Base-by-base conservation (phyloP, 1,284 basidiomycete species). In the Malassezia equina region DNA sequence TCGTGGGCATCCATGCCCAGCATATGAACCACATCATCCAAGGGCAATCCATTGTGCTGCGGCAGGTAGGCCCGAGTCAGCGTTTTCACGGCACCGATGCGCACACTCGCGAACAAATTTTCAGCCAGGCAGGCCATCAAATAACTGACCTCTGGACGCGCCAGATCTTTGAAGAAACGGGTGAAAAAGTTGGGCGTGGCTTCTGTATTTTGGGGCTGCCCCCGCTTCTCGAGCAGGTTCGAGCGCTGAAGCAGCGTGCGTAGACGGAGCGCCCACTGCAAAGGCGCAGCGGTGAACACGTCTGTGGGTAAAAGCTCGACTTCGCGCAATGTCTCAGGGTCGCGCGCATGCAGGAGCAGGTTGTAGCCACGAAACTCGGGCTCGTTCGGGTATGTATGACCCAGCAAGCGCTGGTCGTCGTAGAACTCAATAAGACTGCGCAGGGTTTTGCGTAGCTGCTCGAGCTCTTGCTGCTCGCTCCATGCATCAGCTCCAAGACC, bases 361-460 rank as follows among this genome's bases (percentile, higher is more conserved):
- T 93, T 88, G 77, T 96, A 96, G 0, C 94, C 85, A 19, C 89
- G 84, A 82, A 98, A 94, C 76, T 98, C 93, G 44, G 94, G 82
- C 71, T 96, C 90, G 52, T 86, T 86, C 0, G 86, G 83, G 7
- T 84, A 85, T 47, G 84, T 71, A 83, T 83, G 17, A 7, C 77
- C 61, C 11, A 79, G 81, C 13, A 84, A 79, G 52, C 88, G 82
- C 58, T 76, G 68, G 63, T 95, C 91, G 65, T 88, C 85, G 73
- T 95, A 94, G 67, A 88, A 91, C 71, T 95, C 88, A 72, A 89
- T 88, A 45, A 96, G 79, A 67, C 85, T 88, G 67, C 88, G 86
- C 33, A 95, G 80, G 13, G 44, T 86, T 74, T 91, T 89, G 80
- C 88, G 86, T 41, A 91, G 79, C 69, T 90, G 88, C 71, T 90